These are phyloP conservation scores for Aspergillus alliaceus DNA, from an alignment of 2,329 filamentous ascomycete species.

Conservation along the genomic window DNA sequence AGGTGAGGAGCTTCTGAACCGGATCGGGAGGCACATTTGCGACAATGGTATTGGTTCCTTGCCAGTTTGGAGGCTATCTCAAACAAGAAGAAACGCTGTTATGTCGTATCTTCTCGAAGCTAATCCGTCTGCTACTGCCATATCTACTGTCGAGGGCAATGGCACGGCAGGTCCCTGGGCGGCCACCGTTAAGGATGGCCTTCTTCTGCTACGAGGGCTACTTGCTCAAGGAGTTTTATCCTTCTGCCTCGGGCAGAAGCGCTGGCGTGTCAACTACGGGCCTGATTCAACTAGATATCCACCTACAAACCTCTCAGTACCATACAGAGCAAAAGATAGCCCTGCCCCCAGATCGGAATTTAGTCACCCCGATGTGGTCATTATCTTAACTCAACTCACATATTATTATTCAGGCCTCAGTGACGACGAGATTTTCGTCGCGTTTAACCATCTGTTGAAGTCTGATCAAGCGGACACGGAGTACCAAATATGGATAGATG, in stretches of 20 bases:
- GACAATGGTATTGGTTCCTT: constrained; percentile 46
- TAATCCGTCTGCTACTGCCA: constrained; percentile 28
- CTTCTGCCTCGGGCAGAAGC: constrained; percentile 57
- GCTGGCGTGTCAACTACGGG: constrained; percentile 68
- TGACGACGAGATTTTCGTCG: constrained; percentile 50
- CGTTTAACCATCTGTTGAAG: constrained; percentile 49
- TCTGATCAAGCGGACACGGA: constrained; percentile 55
- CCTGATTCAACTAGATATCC: constrained; percentile 46
- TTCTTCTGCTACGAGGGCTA: constrained; percentile 46
- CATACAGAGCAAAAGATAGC: constrained; percentile 60
- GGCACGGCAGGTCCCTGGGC: constrained; percentile 45
- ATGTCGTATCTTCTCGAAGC: constrained; percentile 47
- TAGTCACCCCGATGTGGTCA: constrained; percentile 61
- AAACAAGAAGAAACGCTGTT: constrained; percentile 31
- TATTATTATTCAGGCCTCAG: constrained; percentile 60
- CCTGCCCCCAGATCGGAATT: constrained; percentile 60
- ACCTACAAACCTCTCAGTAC: constrained; percentile 59
- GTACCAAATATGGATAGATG: constrained; percentile 41
- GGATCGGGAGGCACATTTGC: constrained; percentile 42
- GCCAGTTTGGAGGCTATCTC: constrained; percentile 41
- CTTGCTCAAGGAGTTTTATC: constrained; percentile 56
- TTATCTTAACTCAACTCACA: constrained; percentile 56
- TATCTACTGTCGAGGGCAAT: constrained; percentile 37
- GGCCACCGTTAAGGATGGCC: constrained; percentile 37
- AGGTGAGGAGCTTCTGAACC: constrained; percentile 21